These are phyloP conservation scores for Aplosporella prunicola DNA, from an alignment of 2,329 filamentous ascomycete species.

Conservation along the genomic window DNA sequence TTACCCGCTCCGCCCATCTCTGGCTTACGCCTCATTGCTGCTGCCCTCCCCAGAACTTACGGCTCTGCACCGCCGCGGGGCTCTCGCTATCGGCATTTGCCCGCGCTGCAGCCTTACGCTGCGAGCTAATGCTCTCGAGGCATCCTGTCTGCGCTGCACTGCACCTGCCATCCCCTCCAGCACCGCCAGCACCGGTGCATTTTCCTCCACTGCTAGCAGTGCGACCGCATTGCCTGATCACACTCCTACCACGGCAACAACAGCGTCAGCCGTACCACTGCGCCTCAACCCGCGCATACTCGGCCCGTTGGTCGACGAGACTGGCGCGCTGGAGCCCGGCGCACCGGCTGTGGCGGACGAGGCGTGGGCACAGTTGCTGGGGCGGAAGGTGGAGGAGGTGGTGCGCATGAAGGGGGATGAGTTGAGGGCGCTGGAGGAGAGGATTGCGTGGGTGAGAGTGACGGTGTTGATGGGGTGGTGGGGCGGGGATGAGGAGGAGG, in stretches of 20 bases:
- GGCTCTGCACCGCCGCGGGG: too few relatives aligned
- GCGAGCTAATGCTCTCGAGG: too few relatives aligned
- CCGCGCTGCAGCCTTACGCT: too few relatives aligned
- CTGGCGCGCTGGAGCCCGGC: constrained; percentile 40
- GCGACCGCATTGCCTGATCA: constrained; percentile 23
- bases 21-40: too few relatives aligned
- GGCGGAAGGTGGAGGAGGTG: constrained; percentile 36
- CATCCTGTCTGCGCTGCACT: too few relatives aligned
- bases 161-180: neutral
- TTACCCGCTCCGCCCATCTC: too few relatives aligned
- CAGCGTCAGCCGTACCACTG: constrained; percentile 22
- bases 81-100: too few relatives aligned
- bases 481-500: neutral
- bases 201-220: constrained; percentile 35
- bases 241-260: too few relatives aligned
- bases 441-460: constrained; percentile 43
- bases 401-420: constrained; percentile 29
- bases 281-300: constrained; percentile 36
- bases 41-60: too few relatives aligned
- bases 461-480: constrained; percentile 49
- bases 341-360: constrained; percentile 45
- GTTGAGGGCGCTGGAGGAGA: constrained; percentile 42
- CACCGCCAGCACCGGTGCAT: constrained; percentile 16
- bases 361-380: constrained; percentile 46
- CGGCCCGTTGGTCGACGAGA: constrained; percentile 44